Base-by-base conservation (phyloP, 2,329 filamentous ascomycete species). In the Bipolaris gigantea region DNA sequence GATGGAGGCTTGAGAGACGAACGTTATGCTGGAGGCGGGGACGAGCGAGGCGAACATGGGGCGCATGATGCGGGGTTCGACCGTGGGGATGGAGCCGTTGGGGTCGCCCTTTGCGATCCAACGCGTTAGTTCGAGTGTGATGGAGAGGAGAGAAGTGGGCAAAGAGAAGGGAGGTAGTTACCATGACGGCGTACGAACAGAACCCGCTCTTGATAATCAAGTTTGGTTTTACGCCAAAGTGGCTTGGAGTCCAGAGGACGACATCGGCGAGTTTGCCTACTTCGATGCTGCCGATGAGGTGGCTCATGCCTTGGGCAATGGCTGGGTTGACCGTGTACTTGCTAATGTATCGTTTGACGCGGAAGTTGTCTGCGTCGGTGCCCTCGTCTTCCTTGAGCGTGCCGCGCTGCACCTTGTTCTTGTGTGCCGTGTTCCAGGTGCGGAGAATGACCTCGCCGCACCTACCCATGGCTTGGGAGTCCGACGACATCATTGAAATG, bases 311-410 rank as follows among this genome's bases (percentile, higher is more conserved):
- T 75, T 97, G 93, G 0, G 92, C 86, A 57, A 97, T 81, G 10
- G 93, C 91, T 1, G 93, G 91, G 76, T 97, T 97, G 77, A 97
- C 87, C 19, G 93, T 97, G 75, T 97, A 97, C 78, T 97, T 97
- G 78, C 88, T 91, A 41, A 97, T 82, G 72, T 97, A 97, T 23
- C 93, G 79, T 79, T 95, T 96, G 6, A 96, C 93, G 36, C 93
- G 81, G 77, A 91, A 92, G 74, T 97, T 97, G 71, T 97, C 93
- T 0, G 89, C 90, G 10, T 81, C 88, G 0, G 89, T 88, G 19
- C 83, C 90, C 59, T 88, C 81, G 66, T 97, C 93, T 77, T 96
- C 89, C 6, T 83, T 79, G 25, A 97, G 76, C 1, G 75, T 70
- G 0, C 93, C 93, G 8, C 92, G 84, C 76, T 97, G 92, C 16